Evolutionary conservation across 345 rosid species (phyloP).

Genomic region (Raphanus sativus): DNA sequence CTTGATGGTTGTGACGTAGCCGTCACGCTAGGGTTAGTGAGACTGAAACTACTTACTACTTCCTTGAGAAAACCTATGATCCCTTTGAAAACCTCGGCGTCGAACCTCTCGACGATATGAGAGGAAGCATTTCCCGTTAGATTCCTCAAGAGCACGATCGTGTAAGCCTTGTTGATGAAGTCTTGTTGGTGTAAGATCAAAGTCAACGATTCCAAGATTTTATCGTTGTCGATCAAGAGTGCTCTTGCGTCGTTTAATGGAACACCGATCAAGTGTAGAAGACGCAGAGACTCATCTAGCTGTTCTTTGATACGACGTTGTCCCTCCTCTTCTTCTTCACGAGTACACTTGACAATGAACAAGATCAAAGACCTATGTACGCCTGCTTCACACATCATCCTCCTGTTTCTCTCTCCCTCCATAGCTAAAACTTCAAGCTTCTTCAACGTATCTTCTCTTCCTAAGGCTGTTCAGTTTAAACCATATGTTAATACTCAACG

Average conservation of each 20-base stretch:
- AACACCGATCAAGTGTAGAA: conserved; percentile 46
- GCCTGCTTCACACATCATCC: conserved; percentile 54
- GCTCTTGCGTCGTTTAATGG: conserved; percentile 40
- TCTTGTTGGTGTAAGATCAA: conserved; percentile 51
- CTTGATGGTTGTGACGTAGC: conserved; percentile 16
- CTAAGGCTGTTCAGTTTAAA: conserved; percentile 1
- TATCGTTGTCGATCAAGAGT: conserved; percentile 38
- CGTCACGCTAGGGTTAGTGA: conserved; percentile 10
- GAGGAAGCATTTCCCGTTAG: conserved; percentile 45
- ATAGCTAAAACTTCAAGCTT: conserved; percentile 48
- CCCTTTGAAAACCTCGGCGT: conserved; percentile 45
- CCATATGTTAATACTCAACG: not conserved
- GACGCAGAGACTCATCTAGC: conserved; percentile 52
- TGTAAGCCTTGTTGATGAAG: conserved; percentile 45
- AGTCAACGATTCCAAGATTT: conserved; percentile 47
- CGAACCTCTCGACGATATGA: conserved; percentile 45
- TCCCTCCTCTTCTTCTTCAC: conserved; percentile 12
- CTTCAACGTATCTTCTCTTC: conserved; percentile 36
- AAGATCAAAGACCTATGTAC: conserved; percentile 44
- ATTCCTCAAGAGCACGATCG: conserved; percentile 40
- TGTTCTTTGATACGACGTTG: conserved; percentile 30
- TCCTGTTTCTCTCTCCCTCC: conserved; percentile 52
- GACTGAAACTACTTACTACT: not conserved
- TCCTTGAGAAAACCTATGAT: conserved; percentile 46
- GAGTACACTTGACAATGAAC: conserved; percentile 40